Evolutionary conservation across 306 rosid species (phyloP).

Genomic region (apple (Malus domestica)): ASM211411v1 NC_041804.1:14616001-14616500

Average conservation of each 20-base stretch:
- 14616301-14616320: too few species aligned
- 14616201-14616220: neutral
- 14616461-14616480: too few species aligned
- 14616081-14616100: neutral
- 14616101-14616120: neutral
- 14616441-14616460: neutral
- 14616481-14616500: neutral
- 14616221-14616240: neutral
- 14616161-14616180: neutral
- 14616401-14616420: too few species aligned
- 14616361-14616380: too few species aligned
- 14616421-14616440: neutral
- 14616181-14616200: neutral
- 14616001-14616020: neutral
- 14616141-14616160: neutral
- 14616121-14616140: neutral
- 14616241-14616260: too few species aligned
- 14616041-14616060: neutral
- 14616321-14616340: too few species aligned
- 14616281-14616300: too few species aligned
- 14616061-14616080: neutral
- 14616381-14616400: too few species aligned
- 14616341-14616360: fast-evolving
- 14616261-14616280: too few species aligned
- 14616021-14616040: neutral